Base-by-base conservation (phyloP, 2,329 filamentous ascomycete species). In the Neonectria magnoliae region DNA sequence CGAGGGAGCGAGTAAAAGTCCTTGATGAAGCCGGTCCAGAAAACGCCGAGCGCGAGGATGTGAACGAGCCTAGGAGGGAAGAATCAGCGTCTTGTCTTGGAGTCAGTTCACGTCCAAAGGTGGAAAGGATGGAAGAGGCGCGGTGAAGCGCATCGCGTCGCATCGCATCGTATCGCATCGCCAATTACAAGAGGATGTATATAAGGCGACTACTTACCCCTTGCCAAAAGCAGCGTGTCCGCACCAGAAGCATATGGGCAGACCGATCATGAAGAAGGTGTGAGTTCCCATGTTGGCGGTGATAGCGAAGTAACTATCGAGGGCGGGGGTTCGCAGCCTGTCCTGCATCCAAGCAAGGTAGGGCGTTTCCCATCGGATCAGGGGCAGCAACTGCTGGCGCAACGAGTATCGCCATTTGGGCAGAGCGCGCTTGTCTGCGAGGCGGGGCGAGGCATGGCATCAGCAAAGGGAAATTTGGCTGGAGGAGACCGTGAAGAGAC, bases 171-270 rank as follows among this genome's bases (percentile, higher is more conserved):
- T 52, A 64, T 57, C 42, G 38, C 58, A 56, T 63, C 33, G 36
- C 61, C 47, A 42, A 25, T 42, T 16, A 5, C 38, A 48, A 9
- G 47, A 22, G 42, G 38, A 53, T 58, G 11, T n/a, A 18, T 45
- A n/a, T n/a, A n/a, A 6, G 29, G 41, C 64, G 58, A 11, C n/a
- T 8, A 85, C 90, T 73, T 89, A 97, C 93, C 91, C 94, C 83
- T 96, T 91, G 60, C 93, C 96, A 70, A 97, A 87, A 68, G 87
- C 90, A 47, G 91, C 90, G 80, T 94, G 92, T 58, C 95, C 95
- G 75, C 93, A 97, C 96, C 96, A 99, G 83, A 98, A 98, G 72
- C 97, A 87, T 69, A 98, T 93, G 6, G 96, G 96, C 75, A 99
- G 83, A 63, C 93, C 91, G 71, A 97, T 87, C 94, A 98, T 98